Base-by-base conservation (phyloP, 2,329 filamentous ascomycete species). In the Teratosphaeria zuluensis region DNA sequence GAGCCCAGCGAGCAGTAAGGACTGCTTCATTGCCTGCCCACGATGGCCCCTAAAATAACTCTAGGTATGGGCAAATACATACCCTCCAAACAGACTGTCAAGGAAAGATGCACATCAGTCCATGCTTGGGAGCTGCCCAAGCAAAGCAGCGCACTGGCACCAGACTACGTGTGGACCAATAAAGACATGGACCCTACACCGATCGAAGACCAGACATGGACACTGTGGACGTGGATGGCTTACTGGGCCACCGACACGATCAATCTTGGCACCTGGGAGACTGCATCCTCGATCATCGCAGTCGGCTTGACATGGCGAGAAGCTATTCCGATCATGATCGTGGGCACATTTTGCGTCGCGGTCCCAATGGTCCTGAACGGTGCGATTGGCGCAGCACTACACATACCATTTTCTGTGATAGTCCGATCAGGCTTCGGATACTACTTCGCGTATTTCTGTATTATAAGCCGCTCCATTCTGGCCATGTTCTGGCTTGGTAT, bases 251-350 rank as follows among this genome's bases (percentile, higher is more conserved):
- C 72, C 12, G 73, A 76, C 61, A 71, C 70, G 1, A 71, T 75
- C 55, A 75, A 75, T 60, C 56, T 74, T 55, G 69, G 69, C 33
- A 65, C 57, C 53, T 69, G 68, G 68, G 62, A 67, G 56, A 64
- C 78, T 8, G 78, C 77, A 2, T 75, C 73, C 35, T 75, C 76
- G 53, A 78, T 81, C 59, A 70, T 80, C 11, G 73, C 77, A 11
- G 74, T 80, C 28, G 81, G 82, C 2, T 72, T 84, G 21, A 79
- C 75, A 57, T 84, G 80, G 74, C 74, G 76, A 54, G 82, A 85
- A 65, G 79, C 79, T 3, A 74, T 82, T 55, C 75, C 72, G 51
- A 84, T 82, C 42, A 76, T 80, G 55, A 77, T 77, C 6, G 66
- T 80, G 7, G 76, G 72, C 9, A 80, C 79, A 69, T 76, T 79